phyloP scores from a whole-genome alignment of 2,329 filamentous ascomycete genomes.

The Nannizzia gypsea region DNA sequence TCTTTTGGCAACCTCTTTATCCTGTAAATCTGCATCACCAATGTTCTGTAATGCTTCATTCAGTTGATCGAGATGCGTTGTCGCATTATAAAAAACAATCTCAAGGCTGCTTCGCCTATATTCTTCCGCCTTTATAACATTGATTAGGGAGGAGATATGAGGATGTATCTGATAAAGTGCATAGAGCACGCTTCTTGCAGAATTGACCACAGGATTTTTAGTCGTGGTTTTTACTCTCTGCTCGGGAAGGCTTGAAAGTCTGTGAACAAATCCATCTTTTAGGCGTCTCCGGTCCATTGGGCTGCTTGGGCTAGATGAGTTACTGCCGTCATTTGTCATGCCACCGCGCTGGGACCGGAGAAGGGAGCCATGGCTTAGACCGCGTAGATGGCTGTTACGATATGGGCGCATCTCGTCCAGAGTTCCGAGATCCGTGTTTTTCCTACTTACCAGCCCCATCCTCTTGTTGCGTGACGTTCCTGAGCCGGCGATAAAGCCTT shows the following conservation, averaged over 20 bases:
- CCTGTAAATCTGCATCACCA: conserved; percentile 38
- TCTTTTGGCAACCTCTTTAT: conserved; percentile 35
- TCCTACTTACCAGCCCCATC: conserved; percentile 49
- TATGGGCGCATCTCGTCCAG: conserved; percentile 42
- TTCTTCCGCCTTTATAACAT: conserved; percentile 37
- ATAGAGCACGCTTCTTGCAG: conserved; percentile 45
- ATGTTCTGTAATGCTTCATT: conserved; percentile 43
- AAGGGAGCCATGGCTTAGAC: conserved; percentile 47
- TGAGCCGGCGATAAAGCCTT: conserved; percentile 43
- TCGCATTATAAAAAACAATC: conserved; percentile 45
- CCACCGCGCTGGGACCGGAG: conserved; percentile 29
- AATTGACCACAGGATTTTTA: conserved; percentile 42
- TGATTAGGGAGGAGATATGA: conserved; percentile 36
- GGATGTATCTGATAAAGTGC: conserved; percentile 42
- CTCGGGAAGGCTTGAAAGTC: conserved; percentile 47
- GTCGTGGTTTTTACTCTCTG: conserved; percentile 39
- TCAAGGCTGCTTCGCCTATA: conserved; percentile 41
- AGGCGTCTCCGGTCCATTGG: conserved; percentile 32
- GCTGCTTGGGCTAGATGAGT: conserved; percentile 35
- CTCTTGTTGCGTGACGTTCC: conserved; percentile 41
- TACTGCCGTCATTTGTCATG: conserved; percentile 24
- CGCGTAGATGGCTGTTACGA: conserved; percentile 44
- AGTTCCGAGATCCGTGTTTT: conserved; percentile 43
- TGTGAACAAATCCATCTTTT: conserved; percentile 37
- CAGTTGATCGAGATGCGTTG: conserved; percentile 44